Evolutionary conservation across 2,329 filamentous ascomycete genomes (phyloP).

Genomic region (Karstenula rhodostoma): DNA sequence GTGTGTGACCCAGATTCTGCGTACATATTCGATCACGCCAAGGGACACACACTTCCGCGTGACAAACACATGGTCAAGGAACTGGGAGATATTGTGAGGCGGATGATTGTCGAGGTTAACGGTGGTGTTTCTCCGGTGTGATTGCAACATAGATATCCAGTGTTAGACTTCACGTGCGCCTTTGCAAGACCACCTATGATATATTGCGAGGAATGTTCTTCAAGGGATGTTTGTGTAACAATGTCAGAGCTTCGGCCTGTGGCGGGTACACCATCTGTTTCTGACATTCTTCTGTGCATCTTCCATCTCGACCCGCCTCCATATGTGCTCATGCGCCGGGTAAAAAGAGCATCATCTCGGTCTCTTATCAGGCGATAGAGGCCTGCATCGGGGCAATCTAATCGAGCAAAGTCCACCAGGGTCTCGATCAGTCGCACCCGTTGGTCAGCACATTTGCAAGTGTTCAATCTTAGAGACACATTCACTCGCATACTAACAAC

Average conservation of each 20-base stretch:
- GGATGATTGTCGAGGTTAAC: slow-evolving; percentile 34
- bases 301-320: not conserved
- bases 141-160: not conserved
- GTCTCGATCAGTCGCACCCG: not conserved
- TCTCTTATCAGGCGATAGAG: not conserved
- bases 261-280: not conserved
- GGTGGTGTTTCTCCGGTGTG: slow-evolving; percentile 15
- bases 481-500: slow-evolving; percentile 10
- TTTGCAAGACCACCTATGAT: not conserved
- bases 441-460: slow-evolving; percentile 9
- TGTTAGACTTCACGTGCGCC: slow-evolving; percentile 8
- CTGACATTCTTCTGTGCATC: not conserved
- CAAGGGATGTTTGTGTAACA: slow-evolving; percentile 12
- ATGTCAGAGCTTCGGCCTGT: not conserved
- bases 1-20: slow-evolving; percentile 68
- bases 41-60: slow-evolving; percentile 67
- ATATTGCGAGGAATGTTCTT: slow-evolving; percentile 2
- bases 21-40: slow-evolving; percentile 70
- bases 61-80: slow-evolving; percentile 42
- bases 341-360: not conserved
- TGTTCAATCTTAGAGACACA: slow-evolving; percentile 1
- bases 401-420: slow-evolving; percentile 1
- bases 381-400: slow-evolving; percentile 8
- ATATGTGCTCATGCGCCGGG: slow-evolving; percentile 1
- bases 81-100: slow-evolving; percentile 37